A percentile compares a stretch with the other conserved stretches of the same genome.
Evolutionary conservation across 2,329 filamentous ascomycete species (phyloP).

Genomic region (Colletotrichum shisoi): DNA sequence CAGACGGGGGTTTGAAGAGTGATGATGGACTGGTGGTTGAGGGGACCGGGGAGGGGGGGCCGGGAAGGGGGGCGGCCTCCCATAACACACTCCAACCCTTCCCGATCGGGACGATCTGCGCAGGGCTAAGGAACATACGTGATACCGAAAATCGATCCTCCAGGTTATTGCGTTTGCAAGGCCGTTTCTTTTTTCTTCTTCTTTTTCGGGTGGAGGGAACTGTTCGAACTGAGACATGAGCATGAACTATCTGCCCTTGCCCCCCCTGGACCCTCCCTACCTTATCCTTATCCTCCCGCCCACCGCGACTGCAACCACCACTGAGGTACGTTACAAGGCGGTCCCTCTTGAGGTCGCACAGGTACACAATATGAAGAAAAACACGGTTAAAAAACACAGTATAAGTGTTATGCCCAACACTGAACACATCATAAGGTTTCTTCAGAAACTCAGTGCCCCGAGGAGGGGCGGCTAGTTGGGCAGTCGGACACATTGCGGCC

Average conservation of each 20-base stretch:
- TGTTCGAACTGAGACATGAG: slow-evolving; percentile 16
- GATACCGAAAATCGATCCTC: slow-evolving; percentile 14
- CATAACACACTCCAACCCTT: not conserved
- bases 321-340: too few species aligned
- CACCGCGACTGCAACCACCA: not conserved
- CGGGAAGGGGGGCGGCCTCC: not conserved
- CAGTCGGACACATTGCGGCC: not conserved
- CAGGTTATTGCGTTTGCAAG: not conserved
- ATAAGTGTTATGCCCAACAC: too few species aligned
- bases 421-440: too few species aligned
- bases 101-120: slow-evolving; percentile 27
- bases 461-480: slow-evolving; percentile 12
- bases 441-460: too few species aligned
- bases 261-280: not conserved
- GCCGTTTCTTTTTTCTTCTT: not conserved
- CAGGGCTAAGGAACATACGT: slow-evolving; percentile 13
- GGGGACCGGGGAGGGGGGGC: too few species aligned
- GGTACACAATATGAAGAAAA: too few species aligned
- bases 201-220: not conserved
- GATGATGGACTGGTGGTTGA: not conserved
- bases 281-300: not conserved
- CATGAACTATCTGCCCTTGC: not conserved
- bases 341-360: too few species aligned
- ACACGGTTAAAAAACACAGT: too few species aligned
- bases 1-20: not conserved